A percentile compares a stretch with the other conserved stretches of the same genome.
Evolutionary conservation across 176 grass and related monocot genomes (phyloP).

Genomic region (Raddia guianensis): DNA sequence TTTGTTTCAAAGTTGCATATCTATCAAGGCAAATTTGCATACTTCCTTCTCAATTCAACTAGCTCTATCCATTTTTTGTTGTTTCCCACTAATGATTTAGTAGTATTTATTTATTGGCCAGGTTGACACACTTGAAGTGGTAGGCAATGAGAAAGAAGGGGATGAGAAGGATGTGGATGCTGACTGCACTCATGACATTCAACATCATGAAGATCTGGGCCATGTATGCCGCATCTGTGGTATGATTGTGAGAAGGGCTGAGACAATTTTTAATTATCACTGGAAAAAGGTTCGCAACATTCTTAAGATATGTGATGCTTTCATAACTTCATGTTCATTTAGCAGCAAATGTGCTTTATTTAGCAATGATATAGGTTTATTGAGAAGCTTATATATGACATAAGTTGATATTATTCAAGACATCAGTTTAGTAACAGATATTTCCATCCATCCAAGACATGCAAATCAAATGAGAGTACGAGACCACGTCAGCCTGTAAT

Average conservation of each 20-base stretch:
- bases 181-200: too few relatives aligned
- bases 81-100: too few relatives aligned
- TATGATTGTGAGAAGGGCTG: too few relatives aligned
- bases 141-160: too few relatives aligned
- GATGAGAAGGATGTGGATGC: too few relatives aligned
- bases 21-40: conserved; percentile 17
- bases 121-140: too few relatives aligned
- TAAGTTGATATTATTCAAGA: neutral
- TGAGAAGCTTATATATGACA: conserved; percentile 18
- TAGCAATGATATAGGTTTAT: neutral
- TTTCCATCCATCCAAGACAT: conserved; percentile 90
- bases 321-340: conserved; percentile 29
- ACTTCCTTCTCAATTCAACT: conserved; percentile 32
- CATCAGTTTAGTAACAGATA: conserved; percentile 15
- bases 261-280: too few relatives aligned
- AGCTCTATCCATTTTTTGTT: too few relatives aligned
- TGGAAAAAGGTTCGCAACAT: too few relatives aligned
- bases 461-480: conserved; percentile 62
- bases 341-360: conserved; percentile 13
- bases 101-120: too few relatives aligned
- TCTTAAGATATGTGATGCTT: conserved; percentile 15
- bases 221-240: too few relatives aligned
- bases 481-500: conserved; percentile 60
- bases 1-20: neutral
- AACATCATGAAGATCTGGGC: too few relatives aligned